Evolutionary conservation across 1,284 basidiomycete species (phyloP).

Genomic region (Trichosporon sp.): DNA sequence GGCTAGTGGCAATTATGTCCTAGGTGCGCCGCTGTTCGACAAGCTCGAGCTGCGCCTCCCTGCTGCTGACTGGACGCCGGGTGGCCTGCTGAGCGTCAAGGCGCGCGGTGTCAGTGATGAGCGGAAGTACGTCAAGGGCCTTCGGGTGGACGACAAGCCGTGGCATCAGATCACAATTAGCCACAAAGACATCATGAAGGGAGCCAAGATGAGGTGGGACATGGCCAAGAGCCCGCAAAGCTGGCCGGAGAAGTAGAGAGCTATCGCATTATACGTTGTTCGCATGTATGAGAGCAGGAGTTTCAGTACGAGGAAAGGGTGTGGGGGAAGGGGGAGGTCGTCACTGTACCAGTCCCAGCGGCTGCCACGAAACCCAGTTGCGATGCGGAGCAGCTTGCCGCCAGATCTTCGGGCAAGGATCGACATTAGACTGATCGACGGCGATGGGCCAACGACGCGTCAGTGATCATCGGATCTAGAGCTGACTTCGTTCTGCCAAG

Average conservation of each 20-base stretch:
- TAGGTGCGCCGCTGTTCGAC: slow-evolving; percentile 78
- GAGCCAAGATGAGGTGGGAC: slow-evolving; percentile 59
- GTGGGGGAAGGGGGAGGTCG: no score
- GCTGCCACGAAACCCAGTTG: no score
- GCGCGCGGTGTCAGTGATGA: slow-evolving; percentile 54
- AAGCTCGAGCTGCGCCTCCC: slow-evolving; percentile 76
- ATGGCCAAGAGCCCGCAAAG: slow-evolving; percentile 56
- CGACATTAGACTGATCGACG: no score
- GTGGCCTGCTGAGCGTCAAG: slow-evolving; percentile 42
- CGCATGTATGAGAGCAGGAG: background rate
- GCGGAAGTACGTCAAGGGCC: slow-evolving; percentile 57
- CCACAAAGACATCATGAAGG: slow-evolving; percentile 55
- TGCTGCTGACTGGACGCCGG: slow-evolving; percentile 24
- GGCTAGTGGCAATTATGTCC: slow-evolving; percentile 64
- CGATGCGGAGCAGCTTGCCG: no score
- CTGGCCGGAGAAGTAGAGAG: slow-evolving; percentile 35
- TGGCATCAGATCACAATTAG: slow-evolving; percentile 54
- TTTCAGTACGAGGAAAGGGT: no score
- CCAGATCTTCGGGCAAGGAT: no score
- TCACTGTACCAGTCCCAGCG: no score
- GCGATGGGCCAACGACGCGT: background rate
- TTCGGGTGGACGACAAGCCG: slow-evolving; percentile 55
- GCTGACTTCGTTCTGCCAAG: no score
- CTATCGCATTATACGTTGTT: background rate
- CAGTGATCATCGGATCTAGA: no score